Evolutionary conservation across 75 land plant genomes (phyloP).

Genomic region (Sequoiadendron giganteum): DNA sequence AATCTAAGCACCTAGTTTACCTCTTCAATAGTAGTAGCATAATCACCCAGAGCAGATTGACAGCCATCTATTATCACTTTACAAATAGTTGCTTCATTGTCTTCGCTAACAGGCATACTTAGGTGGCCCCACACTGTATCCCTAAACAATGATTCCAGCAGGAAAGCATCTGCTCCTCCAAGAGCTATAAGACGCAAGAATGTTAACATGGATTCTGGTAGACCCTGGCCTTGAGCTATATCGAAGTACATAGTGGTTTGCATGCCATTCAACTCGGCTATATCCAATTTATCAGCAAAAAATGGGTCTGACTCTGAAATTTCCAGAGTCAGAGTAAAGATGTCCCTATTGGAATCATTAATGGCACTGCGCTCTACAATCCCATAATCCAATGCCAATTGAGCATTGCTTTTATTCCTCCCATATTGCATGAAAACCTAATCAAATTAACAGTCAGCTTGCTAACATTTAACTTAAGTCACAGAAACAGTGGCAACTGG

Average conservation of each 20-base stretch:
- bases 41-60: constrained; percentile 62
- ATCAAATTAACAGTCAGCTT: constrained; percentile 1
- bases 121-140: constrained; percentile 82
- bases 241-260: constrained; percentile 71
- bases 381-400: constrained; percentile 91
- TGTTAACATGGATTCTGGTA: constrained; percentile 74
- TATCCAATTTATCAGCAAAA: constrained; percentile 88
- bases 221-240: constrained; percentile 48
- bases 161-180: constrained; percentile 86
- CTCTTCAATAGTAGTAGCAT: constrained; percentile 80
- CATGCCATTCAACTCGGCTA: constrained; percentile 82
- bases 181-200: constrained; percentile 78
- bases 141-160: constrained; percentile 87
- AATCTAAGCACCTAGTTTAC: constrained; percentile 22
- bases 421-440: constrained; percentile 95
- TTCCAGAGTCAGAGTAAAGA: constrained; percentile 67
- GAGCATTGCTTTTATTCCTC: constrained; percentile 79
- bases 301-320: constrained; percentile 83
- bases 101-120: constrained; percentile 74
- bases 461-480: background rate
- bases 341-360: constrained; percentile 29
- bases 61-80: constrained; percentile 69
- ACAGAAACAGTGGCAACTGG: background rate
- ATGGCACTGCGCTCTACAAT: constrained; percentile 57
- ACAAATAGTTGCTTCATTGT: constrained; percentile 86